phyloP scores from a whole-genome alignment of 2,329 filamentous ascomycete species.

The Ophiostoma australiae region DNA sequence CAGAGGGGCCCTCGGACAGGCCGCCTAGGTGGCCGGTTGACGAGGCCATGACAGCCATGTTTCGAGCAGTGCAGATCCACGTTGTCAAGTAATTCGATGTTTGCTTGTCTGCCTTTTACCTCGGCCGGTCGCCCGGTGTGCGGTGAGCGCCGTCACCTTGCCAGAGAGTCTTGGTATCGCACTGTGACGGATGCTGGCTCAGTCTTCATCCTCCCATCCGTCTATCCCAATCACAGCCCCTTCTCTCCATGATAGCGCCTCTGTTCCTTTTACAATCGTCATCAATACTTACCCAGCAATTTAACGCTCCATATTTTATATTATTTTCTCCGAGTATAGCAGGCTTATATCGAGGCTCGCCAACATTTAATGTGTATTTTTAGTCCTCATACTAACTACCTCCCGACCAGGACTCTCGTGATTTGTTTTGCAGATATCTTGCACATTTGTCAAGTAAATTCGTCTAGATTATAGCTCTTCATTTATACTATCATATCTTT shows the following conservation, averaged over 20 bases:
- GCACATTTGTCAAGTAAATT: not conserved
- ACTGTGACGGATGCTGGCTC: not conserved
- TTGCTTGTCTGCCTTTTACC: not conserved
- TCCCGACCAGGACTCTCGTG: not conserved
- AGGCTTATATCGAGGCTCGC: not conserved
- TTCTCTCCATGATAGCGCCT: not conserved
- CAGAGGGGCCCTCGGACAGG: not conserved
- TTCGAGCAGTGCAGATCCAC: not conserved
- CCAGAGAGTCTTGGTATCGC: not conserved
- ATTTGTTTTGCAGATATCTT: not conserved
- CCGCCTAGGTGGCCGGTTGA: not conserved
- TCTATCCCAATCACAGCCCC: not conserved
- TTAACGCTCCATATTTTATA: not conserved
- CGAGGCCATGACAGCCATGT: not conserved
- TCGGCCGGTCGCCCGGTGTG: slow-evolving; percentile 1
- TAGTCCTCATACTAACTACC: not conserved
- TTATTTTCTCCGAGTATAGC: too few species aligned
- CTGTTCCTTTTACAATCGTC: not conserved
- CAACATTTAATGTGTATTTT: not conserved
- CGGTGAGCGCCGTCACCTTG: slow-evolving; percentile 3
- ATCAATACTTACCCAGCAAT: not conserved
- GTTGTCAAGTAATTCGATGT: not conserved
- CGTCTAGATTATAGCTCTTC: not conserved
- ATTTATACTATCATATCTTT: not conserved
- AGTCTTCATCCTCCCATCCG: not conserved